phyloP scores from a whole-genome alignment of 371 early-diverging fungal genomes.

The Antonospora locustae region DNA sequence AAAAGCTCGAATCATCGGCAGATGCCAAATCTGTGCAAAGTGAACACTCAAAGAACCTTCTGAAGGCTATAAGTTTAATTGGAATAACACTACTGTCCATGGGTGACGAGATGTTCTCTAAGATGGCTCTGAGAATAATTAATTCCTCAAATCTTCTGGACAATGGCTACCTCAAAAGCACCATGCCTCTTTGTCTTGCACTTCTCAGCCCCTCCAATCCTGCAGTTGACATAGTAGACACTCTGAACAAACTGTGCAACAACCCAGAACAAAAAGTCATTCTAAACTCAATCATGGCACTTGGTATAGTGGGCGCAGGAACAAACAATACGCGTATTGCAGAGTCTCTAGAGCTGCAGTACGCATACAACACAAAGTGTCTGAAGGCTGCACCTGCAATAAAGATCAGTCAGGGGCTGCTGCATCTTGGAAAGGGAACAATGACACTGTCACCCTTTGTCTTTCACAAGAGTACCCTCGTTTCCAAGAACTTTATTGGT shows the following conservation, averaged over 20 bases:
- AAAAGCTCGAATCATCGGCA: too few species aligned
- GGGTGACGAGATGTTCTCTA: slow-evolving; percentile 42
- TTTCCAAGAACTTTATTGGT: slow-evolving; percentile 34
- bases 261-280: slow-evolving; percentile 61
- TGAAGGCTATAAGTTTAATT: slow-evolving; percentile 42
- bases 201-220: slow-evolving; percentile 63
- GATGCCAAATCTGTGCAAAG: too few species aligned
- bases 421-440: slow-evolving; percentile 42
- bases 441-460: slow-evolving; percentile 25
- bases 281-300: slow-evolving; percentile 79
- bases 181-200: slow-evolving; percentile 26
- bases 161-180: slow-evolving; percentile 18
- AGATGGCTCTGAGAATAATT: slow-evolving; percentile 43
- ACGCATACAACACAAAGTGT: slow-evolving; percentile 85
- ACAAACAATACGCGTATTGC: slow-evolving; percentile 94
- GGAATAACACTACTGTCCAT: slow-evolving; percentile 39
- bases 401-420: slow-evolving; percentile 68
- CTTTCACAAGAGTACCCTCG: slow-evolving; percentile 21
- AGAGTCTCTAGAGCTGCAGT: slow-evolving; percentile 82
- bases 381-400: slow-evolving; percentile 73
- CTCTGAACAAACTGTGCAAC: slow-evolving; percentile 81
- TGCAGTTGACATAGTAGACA: slow-evolving; percentile 70
- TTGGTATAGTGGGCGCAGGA: slow-evolving; percentile 94
- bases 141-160: slow-evolving; percentile 46
- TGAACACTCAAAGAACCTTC: too few species aligned